Percentiles rank a stretch among this genome's conserved stretches.
These are phyloP conservation scores for Backusella morwellensis DNA, from an alignment of 192 early-diverging fungal species.

Conservation along the genomic window DNA sequence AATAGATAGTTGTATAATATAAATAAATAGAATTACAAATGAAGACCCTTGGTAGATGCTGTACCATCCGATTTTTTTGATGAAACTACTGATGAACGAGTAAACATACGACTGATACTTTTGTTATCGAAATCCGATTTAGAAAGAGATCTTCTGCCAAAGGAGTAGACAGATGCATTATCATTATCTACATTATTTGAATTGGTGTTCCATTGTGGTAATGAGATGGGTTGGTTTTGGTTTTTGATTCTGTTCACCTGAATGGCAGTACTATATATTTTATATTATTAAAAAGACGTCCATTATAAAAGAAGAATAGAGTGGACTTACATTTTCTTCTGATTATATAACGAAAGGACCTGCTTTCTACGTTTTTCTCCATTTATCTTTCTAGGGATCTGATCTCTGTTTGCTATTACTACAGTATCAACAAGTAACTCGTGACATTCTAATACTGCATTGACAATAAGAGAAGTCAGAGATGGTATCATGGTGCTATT, in stretches of 20 bases:
- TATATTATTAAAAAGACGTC: no score
- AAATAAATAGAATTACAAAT: slow-evolving; percentile 1
- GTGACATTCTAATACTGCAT: slow-evolving; percentile 6
- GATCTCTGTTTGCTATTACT: slow-evolving; percentile 12
- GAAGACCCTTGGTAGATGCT: neutral
- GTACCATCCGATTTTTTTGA: neutral
- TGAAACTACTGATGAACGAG: neutral
- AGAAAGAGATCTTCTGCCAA: neutral
- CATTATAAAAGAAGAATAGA: neutral
- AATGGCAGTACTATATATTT: slow-evolving; percentile 3
- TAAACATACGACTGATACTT: neutral
- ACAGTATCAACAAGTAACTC: slow-evolving; percentile 13
- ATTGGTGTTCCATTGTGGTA: slow-evolving; percentile 18
- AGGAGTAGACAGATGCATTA: slow-evolving; percentile 7
- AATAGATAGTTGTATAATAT: neutral
- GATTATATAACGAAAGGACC: neutral
- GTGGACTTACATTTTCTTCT: slow-evolving; percentile 6
- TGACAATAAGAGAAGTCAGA: slow-evolving; percentile 7
- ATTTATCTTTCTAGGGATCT: slow-evolving; percentile 7
- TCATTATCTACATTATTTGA: slow-evolving; percentile 13
- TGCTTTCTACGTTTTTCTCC: slow-evolving; percentile 18
- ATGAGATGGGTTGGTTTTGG: slow-evolving; percentile 23
- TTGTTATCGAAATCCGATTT: neutral
- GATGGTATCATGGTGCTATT: neutral
- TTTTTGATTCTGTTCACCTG: slow-evolving; percentile 32